Percentiles rank a stretch among this genome's conserved stretches.
Conservation (phyloP, 805 yeast genomes). For the Candida fluviatilis region DNA sequence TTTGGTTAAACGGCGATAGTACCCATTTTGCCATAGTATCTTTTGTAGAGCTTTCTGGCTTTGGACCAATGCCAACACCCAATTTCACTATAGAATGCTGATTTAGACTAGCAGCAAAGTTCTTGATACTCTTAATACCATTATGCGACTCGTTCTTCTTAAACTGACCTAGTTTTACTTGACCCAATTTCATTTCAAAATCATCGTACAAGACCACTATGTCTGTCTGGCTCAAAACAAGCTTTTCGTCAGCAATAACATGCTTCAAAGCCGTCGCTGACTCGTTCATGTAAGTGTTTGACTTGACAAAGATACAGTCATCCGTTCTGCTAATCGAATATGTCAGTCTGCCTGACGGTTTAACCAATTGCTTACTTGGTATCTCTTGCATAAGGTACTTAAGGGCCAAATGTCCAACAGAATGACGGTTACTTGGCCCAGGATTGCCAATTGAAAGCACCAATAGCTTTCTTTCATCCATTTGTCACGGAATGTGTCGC, state of each 20-base stretch:
- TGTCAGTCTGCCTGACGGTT: slow-evolving; percentile 14
- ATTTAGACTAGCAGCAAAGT: not conserved
- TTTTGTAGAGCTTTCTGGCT: slow-evolving; percentile 30
- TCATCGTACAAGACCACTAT: slow-evolving; percentile 30
- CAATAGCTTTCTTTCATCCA: slow-evolving; percentile 7
- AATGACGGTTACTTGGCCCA: slow-evolving; percentile 36
- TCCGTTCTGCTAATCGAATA: slow-evolving; percentile 24
- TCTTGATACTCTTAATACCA: slow-evolving; percentile 24
- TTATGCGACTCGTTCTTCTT: slow-evolving; percentile 38
- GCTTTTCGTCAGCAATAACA: slow-evolving; percentile 17
- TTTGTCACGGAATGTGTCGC: not conserved
- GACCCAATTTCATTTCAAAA: slow-evolving; percentile 31
- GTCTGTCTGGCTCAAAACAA: slow-evolving; percentile 1
- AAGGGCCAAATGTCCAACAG: slow-evolving; percentile 35
- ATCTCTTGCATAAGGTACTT: slow-evolving; percentile 20
- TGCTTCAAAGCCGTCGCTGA: slow-evolving; percentile 26
- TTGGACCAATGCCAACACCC: slow-evolving; percentile 42
- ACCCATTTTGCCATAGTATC: slow-evolving; percentile 40
- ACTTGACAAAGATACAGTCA: slow-evolving; percentile 25
- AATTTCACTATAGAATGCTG: slow-evolving; percentile 20
- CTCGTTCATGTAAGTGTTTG: slow-evolving; percentile 39
- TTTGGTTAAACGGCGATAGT: slow-evolving; percentile 25
- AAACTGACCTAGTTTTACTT: slow-evolving; percentile 23
- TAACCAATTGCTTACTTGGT: slow-evolving; percentile 25
- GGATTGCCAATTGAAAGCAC: slow-evolving; percentile 37